Base-by-base conservation (phyloP, 371 early-diverging fungal genomes). In the Haplosporangium sp. region DNA sequence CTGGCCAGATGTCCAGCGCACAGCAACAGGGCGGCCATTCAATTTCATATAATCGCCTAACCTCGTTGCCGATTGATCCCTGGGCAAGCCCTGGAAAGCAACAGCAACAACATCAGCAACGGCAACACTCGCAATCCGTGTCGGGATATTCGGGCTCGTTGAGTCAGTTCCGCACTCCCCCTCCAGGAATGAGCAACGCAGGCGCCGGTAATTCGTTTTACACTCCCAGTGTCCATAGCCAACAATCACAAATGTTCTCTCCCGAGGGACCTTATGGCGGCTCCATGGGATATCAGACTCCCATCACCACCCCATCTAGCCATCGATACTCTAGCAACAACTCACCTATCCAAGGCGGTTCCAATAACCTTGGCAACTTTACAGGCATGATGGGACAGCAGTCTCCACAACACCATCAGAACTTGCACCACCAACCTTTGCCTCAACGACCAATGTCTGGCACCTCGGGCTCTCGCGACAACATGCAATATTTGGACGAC, bases 191-290 rank as follows among this genome's bases (percentile, higher is more conserved):
- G 56, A 54, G 50, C 23, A 67, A 12, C 41, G 41, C 56, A 21
- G 56, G 64, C 36, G 29, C 64, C 36, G 63, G 51, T 42, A 73
- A 43, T 51, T 62, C 55, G 18, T 79, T 56, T 40, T 79, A 67
- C 55, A 62, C 79, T 6, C 66, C 73, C 18, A 51, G 61, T 18
- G 47, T 29, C 20, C 72, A 67, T 18, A 29, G 47, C 21, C 67
- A 61, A 11, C 73, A 67, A n/a, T 21, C 50, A 5, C 59, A 61
- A 21, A 48, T 66, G 18, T 68, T 79, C 47, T 62, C 79, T 9
- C 69, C 79, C 5, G 79, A 79, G 43, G 79, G 79, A 18, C 79
- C 79, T 20, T 79, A 79, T 38, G 68, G 64, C 2, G 55, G 59
- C 12, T 23, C 61, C 9, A 67, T 67, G 55, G 68, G 72, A 6